These are phyloP conservation scores for Trifolium dubium DNA, from an alignment of 306 rosid genomes.

Conservation along the genomic window DNA sequence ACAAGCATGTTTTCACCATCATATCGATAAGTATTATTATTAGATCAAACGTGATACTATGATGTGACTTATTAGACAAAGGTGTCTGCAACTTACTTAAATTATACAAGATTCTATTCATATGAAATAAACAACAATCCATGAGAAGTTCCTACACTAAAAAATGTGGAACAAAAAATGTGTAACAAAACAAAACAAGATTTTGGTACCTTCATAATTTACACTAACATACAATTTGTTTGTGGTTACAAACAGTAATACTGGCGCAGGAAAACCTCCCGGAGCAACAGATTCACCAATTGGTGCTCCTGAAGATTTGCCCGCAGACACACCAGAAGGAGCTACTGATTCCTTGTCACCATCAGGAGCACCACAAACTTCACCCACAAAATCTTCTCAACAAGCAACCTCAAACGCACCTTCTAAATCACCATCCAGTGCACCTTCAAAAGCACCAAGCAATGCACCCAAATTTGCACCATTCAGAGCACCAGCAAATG, in stretches of 20 bases:
- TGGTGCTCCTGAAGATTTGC: constrained; percentile 32
- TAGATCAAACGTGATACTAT: no score
- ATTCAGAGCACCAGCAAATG: background rate
- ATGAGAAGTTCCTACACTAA: no score
- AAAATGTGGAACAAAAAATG: no score
- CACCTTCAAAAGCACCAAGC: constrained; percentile 1
- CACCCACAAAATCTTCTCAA: constrained; percentile 1
- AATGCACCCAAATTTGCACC: no score
- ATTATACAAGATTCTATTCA: no score
- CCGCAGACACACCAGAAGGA: background rate
- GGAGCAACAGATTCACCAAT: constrained; percentile 1
- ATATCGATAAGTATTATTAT: no score
- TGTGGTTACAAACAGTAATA: background rate
- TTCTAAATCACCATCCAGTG: background rate
- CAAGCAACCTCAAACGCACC: background rate
- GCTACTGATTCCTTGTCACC: background rate
- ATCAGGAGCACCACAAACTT: background rate
- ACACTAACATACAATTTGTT: background rate
- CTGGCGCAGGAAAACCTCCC: background rate
- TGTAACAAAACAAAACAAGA: no score
- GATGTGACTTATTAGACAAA: no score
- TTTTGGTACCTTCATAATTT: no score
- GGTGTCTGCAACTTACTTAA: no score
- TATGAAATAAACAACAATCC: no score
- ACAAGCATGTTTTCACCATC: no score